Evolutionary conservation across 257 asterid species (phyloP).

Genomic region (Solanum microdontum): DNA sequence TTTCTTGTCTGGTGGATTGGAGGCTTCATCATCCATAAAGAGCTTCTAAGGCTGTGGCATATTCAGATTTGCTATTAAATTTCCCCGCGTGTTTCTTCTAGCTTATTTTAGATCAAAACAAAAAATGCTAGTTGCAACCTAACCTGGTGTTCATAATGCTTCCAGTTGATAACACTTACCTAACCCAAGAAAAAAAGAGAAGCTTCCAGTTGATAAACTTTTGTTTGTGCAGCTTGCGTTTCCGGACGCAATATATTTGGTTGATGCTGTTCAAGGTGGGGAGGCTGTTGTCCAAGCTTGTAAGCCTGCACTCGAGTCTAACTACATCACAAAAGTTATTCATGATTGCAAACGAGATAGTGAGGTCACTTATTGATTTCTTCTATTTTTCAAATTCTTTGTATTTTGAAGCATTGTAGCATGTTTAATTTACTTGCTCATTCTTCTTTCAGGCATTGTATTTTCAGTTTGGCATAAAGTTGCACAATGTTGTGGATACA

Average conservation of each 20-base stretch:
- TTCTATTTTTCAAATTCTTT: conserved; percentile 12
- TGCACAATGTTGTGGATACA: conserved; percentile 89
- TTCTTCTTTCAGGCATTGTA: conserved; percentile 65
- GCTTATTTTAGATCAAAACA: not conserved
- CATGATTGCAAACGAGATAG: conserved; percentile 99
- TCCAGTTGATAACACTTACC: not conserved
- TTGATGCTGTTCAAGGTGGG: conserved; percentile 95
- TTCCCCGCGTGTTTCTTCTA: not conserved
- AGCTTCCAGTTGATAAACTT: not conserved
- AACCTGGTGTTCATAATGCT: not conserved
- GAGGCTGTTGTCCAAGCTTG: conserved; percentile 73
- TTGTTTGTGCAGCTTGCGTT: conserved; percentile 70
- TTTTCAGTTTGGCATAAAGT: conserved; percentile 85
- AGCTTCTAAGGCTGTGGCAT: not conserved
- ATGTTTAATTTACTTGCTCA: conserved; percentile 9
- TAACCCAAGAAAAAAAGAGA: not conserved
- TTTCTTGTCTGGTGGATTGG: not conserved
- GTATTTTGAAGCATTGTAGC: conserved; percentile 2
- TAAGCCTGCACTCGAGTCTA: conserved; percentile 97
- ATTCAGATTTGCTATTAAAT: not conserved
- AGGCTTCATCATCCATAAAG: not conserved
- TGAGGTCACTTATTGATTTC: conserved; percentile 67
- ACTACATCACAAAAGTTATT: conserved; percentile 83
- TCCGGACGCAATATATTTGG: conserved; percentile 84
- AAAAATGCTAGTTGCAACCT: not conserved